phyloP scores from a whole-genome alignment of 148 eudicot species.

The Arbutus unedo region DNA sequence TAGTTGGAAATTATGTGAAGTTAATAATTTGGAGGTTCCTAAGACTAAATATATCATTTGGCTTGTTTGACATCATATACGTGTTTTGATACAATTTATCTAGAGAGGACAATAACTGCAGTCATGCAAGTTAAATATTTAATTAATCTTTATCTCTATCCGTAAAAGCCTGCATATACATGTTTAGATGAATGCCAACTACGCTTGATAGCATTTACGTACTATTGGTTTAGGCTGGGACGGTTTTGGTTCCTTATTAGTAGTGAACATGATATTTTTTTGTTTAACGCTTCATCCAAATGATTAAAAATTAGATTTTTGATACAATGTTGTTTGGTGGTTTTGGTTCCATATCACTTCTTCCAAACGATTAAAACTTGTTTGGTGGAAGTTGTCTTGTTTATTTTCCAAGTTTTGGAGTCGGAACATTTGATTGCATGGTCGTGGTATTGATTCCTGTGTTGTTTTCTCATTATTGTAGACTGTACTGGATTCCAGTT shows the following conservation, averaged over 20 bases:
- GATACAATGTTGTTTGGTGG: background rate
- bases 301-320: too few species aligned
- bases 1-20: background rate
- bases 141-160: background rate
- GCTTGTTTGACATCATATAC: background rate
- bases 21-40: background rate
- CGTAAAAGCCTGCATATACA: background rate
- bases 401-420: background rate
- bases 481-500: background rate
- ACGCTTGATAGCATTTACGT: background rate
- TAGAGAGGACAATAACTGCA: background rate
- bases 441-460: background rate
- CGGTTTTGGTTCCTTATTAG: too few species aligned
- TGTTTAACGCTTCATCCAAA: too few species aligned
- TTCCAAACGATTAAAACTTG: background rate
- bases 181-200: background rate
- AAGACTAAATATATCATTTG: background rate
- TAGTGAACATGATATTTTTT: too few species aligned
- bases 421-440: background rate
- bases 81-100: background rate
- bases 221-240: background rate
- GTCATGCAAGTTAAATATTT: background rate
- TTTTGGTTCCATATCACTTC: background rate
- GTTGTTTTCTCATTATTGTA: background rate
- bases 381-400: too few species aligned